Evolutionary conservation across 305 asterid species (phyloP).

Genomic region (Salvia sclarea): DNA sequence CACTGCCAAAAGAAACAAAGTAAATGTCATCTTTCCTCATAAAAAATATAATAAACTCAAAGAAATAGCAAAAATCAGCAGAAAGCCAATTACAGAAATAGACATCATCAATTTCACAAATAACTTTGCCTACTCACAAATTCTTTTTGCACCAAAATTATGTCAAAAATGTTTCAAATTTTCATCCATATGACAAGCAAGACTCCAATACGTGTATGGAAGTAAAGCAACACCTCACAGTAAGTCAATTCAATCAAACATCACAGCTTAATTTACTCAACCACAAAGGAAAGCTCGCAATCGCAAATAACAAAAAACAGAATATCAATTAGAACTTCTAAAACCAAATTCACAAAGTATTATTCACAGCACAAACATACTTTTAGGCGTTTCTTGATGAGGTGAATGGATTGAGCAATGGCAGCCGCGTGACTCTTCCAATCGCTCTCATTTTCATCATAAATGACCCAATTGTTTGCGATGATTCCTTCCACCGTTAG

Average conservation of each 20-base stretch:
- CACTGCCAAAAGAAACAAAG: conserved; percentile 54
- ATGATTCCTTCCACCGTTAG: conserved; percentile 78
- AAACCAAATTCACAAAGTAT: not conserved
- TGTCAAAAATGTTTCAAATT: not conserved
- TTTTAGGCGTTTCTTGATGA: conserved; percentile 80
- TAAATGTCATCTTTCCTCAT: conserved; percentile 18
- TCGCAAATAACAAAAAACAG: conserved; percentile 5
- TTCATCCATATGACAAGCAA: conserved; percentile 1
- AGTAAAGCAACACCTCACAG: not conserved
- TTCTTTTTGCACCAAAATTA: conserved; percentile 3
- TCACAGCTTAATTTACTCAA: not conserved
- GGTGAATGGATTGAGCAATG: conserved; percentile 82
- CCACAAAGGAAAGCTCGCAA: conserved; percentile 12
- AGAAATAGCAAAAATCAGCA: not conserved
- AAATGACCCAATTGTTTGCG: conserved; percentile 67
- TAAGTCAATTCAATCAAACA: not conserved
- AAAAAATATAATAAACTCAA: conserved; percentile 4
- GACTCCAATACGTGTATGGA: not conserved
- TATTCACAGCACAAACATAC: conserved; percentile 36
- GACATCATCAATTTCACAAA: not conserved
- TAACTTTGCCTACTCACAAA: not conserved
- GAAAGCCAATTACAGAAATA: not conserved
- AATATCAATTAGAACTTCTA: not conserved
- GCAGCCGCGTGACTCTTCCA: conserved; percentile 93
- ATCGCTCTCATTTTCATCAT: conserved; percentile 75